Conservation (phyloP, 2,329 filamentous ascomycete species). For the Grosmannia huntii region DNA sequence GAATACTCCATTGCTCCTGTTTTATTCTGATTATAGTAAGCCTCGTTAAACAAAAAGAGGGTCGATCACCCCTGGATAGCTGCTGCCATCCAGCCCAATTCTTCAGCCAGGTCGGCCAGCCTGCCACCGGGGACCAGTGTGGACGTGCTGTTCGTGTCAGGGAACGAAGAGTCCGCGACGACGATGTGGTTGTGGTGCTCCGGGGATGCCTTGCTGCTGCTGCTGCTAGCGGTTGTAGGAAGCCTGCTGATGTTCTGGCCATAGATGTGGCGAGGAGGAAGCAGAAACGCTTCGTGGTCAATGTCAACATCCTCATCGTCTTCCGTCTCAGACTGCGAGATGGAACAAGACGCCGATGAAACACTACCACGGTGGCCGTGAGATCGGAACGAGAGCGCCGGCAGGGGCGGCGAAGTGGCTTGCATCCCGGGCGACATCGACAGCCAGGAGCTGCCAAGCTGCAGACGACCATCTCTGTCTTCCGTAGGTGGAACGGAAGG, state of each 20-base stretch:
- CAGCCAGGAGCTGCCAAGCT: not conserved
- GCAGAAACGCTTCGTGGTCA: not conserved
- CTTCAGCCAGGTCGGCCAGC: conserved; percentile 22
- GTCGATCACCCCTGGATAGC: conserved; percentile 23
- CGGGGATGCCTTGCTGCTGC: conserved; percentile 6
- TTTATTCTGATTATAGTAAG: not conserved
- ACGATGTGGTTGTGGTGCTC: conserved; percentile 16
- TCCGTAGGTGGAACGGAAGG: not conserved
- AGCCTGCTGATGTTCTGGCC: not conserved
- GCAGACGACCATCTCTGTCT: not conserved
- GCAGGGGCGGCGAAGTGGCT: conserved; percentile 25
- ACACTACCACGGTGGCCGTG: conserved; percentile 27
- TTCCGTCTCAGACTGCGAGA: conserved; percentile 1
- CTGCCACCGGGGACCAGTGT: conserved; percentile 17
- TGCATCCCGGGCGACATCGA: conserved; percentile 11
- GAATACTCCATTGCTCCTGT: not conserved
- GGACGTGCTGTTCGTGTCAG: conserved; percentile 15
- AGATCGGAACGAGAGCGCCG: conserved; percentile 22
- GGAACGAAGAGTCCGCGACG: conserved; percentile 8
- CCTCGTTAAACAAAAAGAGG: too few relatives aligned
- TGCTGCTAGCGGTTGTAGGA: not conserved
- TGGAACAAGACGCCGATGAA: not conserved
- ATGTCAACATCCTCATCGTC: not conserved
- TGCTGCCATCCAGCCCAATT: conserved; percentile 40
- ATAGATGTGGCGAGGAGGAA: not conserved